phyloP scores from a whole-genome alignment of 2,329 filamentous ascomycete genomes.

The Calcarisporium arbuscula region DNA sequence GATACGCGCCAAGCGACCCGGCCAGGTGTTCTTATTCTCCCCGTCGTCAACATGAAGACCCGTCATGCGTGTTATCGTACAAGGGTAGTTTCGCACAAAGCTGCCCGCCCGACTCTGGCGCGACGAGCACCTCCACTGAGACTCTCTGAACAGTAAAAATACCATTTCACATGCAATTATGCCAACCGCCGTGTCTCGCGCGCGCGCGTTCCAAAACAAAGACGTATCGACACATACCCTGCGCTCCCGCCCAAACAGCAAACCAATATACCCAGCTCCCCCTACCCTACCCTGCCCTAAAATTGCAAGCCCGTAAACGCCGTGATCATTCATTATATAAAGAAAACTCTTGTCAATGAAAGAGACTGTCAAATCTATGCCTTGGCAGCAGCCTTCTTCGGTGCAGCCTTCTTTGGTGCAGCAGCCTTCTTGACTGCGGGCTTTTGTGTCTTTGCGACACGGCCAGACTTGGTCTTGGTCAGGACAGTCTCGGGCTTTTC shows the following conservation, averaged over 20 bases:
- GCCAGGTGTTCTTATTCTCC: no score
- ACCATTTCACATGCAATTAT: slow-evolving; percentile 8
- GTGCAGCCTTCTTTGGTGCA: slow-evolving; percentile 36
- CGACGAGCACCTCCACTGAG: neutral
- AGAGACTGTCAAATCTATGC: slow-evolving; percentile 17
- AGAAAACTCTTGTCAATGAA: slow-evolving; percentile 13
- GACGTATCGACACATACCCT: slow-evolving; percentile 15
- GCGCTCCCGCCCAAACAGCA: slow-evolving; percentile 13
- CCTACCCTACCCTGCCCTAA: slow-evolving; percentile 10
- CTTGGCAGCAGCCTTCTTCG: slow-evolving; percentile 39
- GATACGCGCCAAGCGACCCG: no score
- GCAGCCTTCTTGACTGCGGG: slow-evolving; percentile 42
- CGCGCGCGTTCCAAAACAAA: slow-evolving; percentile 13
- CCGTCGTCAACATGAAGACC: slow-evolving; percentile 3
- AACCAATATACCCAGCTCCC: slow-evolving; percentile 11
- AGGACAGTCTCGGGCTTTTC: slow-evolving; percentile 62
- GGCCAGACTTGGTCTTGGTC: slow-evolving; percentile 79
- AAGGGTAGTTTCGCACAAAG: neutral
- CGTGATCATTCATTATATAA: slow-evolving; percentile 31
- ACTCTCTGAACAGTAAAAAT: slow-evolving; percentile 1
- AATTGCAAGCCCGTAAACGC: slow-evolving; percentile 25
- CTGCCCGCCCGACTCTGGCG: slow-evolving; percentile 1
- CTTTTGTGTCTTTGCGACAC: slow-evolving; percentile 64
- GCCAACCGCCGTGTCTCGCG: slow-evolving; percentile 12
- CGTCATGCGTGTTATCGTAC: neutral